phyloP scores from a whole-genome alignment of 2,329 filamentous ascomycete species.

The Ophiostoma sp. region DNA sequence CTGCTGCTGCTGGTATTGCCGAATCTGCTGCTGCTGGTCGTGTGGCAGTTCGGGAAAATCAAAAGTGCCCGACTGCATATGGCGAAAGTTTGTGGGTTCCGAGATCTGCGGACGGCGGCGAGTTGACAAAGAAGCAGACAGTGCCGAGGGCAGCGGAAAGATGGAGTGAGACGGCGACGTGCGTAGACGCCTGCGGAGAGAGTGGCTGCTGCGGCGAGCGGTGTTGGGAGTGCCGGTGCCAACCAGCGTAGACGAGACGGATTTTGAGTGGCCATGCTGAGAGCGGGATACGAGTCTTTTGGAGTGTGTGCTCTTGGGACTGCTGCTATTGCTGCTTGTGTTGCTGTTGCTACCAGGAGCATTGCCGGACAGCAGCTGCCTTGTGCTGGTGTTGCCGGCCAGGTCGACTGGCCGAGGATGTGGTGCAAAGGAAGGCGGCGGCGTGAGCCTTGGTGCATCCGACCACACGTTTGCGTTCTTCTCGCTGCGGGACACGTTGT shows the following conservation, averaged over 20 bases:
- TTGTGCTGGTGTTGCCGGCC: neutral
- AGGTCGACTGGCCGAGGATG: neutral
- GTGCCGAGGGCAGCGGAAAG: slow-evolving; percentile 20
- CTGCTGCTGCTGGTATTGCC: slow-evolving; percentile 6
- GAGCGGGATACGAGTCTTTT: neutral
- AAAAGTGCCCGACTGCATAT: slow-evolving; percentile 42
- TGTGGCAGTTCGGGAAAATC: slow-evolving; percentile 22
- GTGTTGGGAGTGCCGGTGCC: neutral
- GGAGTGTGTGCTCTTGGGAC: neutral
- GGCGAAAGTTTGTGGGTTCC: slow-evolving; percentile 55
- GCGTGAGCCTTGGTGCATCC: slow-evolving; percentile 33
- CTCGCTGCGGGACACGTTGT: slow-evolving; percentile 21
- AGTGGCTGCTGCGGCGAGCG: slow-evolving; percentile 37
- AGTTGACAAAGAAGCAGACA: slow-evolving; percentile 34
- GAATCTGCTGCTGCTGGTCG: slow-evolving; percentile 10
- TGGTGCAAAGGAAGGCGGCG: slow-evolving; percentile 30
- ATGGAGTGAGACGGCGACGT: slow-evolving; percentile 35
- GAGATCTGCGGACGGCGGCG: slow-evolving; percentile 52
- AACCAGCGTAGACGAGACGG: slow-evolving; percentile 33
- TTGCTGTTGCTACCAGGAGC: neutral
- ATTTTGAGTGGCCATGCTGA: slow-evolving; percentile 18
- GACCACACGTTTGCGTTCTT: slow-evolving; percentile 29
- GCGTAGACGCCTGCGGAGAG: slow-evolving; percentile 43
- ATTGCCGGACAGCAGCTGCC: neutral
- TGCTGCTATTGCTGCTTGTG: neutral